Conservation (phyloP, 2,329 filamentous ascomycete species). For the Dothiorella sarmentorum region DNA sequence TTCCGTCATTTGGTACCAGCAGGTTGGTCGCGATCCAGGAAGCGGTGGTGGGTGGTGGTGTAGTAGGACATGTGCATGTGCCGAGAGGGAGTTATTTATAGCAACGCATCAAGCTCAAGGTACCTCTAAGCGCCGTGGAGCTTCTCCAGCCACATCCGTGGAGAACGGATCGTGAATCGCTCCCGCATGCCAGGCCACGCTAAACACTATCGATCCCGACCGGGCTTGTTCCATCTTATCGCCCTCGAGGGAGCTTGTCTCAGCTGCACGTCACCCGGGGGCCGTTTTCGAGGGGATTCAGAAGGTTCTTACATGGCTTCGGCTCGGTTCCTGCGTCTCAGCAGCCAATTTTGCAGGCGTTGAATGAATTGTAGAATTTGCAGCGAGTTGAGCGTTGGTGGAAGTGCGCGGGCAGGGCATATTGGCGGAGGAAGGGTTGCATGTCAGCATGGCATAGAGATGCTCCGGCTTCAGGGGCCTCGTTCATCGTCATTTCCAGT, state of each 20-base stretch:
- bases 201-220: constrained; percentile 13
- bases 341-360: neutral
- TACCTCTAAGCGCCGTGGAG: neutral
- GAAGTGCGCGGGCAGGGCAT: neutral
- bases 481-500: constrained; percentile 17
- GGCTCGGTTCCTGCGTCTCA: neutral
- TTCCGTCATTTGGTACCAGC: neutral
- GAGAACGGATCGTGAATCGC: constrained; percentile 16
- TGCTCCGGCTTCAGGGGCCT: constrained; percentile 16
- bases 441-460: constrained; percentile 14
- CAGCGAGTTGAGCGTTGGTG: neutral
- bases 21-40: constrained; percentile 1
- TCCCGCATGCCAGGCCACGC: constrained; percentile 13
- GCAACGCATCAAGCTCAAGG: neutral
- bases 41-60: neutral
- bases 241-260: neutral
- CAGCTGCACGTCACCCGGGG: constrained; percentile 12
- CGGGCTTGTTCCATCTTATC: constrained; percentile 12
- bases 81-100: neutral
- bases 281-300: neutral
- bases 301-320: neutral
- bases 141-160: constrained; percentile 15
- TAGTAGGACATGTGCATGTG: neutral
- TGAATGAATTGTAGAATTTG: neutral
- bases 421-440: too few species aligned